These are phyloP conservation scores for Backusella morwellensis DNA, from an alignment of 192 early-diverging fungal species.

Conservation along the genomic window DNA sequence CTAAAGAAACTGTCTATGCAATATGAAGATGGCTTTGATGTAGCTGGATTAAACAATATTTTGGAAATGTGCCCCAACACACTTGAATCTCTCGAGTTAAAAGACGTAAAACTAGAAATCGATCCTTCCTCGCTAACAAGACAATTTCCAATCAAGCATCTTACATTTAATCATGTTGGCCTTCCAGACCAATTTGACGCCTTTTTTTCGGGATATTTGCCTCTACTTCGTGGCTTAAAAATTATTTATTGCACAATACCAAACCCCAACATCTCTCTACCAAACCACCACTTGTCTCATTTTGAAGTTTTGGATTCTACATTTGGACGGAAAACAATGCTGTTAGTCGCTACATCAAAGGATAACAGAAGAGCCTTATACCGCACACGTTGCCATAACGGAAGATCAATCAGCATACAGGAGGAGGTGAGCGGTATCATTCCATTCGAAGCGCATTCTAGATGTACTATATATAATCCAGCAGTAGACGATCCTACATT, in stretches of 20 bases:
- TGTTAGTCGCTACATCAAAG: neutral
- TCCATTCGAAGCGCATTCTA: neutral
- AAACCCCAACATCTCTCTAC: neutral
- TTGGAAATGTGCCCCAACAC: neutral
- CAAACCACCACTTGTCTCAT: neutral
- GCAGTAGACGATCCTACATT: neutral
- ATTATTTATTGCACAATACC: neutral
- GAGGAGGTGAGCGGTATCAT: neutral
- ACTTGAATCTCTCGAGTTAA: neutral
- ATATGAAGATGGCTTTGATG: neutral
- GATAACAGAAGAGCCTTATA: neutral
- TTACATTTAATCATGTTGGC: neutral
- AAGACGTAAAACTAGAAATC: neutral
- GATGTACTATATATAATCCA: neutral
- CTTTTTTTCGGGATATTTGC: neutral
- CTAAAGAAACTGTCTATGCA: neutral
- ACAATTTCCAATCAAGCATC: neutral
- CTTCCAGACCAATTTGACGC: neutral
- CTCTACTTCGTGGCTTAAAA: neutral
- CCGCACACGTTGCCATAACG: neutral
- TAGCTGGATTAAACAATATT: neutral
- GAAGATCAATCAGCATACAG: neutral
- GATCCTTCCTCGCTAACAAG: neutral
- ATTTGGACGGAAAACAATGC: neutral
- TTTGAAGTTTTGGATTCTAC: neutral